Percentiles rank a stretch among this genome's conserved stretches.
phyloP scores from a whole-genome alignment of 768 basidiomycete species.

The Vararia minispora region DNA sequence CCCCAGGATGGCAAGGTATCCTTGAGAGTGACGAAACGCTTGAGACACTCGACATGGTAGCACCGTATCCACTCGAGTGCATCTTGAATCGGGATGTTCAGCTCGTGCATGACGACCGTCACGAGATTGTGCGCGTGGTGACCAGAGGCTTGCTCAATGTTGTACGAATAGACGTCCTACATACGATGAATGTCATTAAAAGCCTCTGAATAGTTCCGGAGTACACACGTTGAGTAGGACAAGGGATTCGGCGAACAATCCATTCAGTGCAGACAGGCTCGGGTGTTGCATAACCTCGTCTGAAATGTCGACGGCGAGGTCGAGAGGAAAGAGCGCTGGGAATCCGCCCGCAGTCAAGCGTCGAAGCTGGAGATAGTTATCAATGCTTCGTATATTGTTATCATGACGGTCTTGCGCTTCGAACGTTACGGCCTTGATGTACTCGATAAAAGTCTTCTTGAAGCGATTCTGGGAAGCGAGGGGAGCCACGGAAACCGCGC shows the following conservation, averaged over 20 bases:
- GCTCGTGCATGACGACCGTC: slow-evolving; percentile 28
- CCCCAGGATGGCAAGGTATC: slow-evolving; percentile 25
- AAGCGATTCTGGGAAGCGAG: slow-evolving; percentile 22
- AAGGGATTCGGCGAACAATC: slow-evolving; percentile 23
- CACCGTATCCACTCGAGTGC: slow-evolving; percentile 28
- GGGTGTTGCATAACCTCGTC: slow-evolving; percentile 31
- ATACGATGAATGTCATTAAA: too few species aligned
- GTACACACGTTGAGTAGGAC: slow-evolving; percentile 27
- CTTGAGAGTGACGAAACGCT: slow-evolving; percentile 22
- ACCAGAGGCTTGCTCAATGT: slow-evolving; percentile 28
- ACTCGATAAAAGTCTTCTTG: slow-evolving; percentile 24
- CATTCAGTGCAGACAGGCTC: slow-evolving; percentile 21
- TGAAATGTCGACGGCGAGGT: slow-evolving; percentile 28
- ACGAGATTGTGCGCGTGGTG: slow-evolving; percentile 31
- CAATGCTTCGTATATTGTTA: slow-evolving; percentile 23
- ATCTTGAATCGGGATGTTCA: slow-evolving; percentile 21
- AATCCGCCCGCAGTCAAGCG: slow-evolving; percentile 27
- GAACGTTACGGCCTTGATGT: slow-evolving; percentile 25
- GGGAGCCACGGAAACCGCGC: slow-evolving; percentile 16
- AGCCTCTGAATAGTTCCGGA: too few species aligned
- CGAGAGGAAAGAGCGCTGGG: slow-evolving; percentile 26
- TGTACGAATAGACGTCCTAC: slow-evolving; percentile 31
- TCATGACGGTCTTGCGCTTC: slow-evolving; percentile 29
- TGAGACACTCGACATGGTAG: slow-evolving; percentile 21
- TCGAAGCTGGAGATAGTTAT: slow-evolving; percentile 29